These are phyloP conservation scores for Solanum commersonii DNA, from an alignment of 257 asterid species.

Conservation along the genomic window DNA sequence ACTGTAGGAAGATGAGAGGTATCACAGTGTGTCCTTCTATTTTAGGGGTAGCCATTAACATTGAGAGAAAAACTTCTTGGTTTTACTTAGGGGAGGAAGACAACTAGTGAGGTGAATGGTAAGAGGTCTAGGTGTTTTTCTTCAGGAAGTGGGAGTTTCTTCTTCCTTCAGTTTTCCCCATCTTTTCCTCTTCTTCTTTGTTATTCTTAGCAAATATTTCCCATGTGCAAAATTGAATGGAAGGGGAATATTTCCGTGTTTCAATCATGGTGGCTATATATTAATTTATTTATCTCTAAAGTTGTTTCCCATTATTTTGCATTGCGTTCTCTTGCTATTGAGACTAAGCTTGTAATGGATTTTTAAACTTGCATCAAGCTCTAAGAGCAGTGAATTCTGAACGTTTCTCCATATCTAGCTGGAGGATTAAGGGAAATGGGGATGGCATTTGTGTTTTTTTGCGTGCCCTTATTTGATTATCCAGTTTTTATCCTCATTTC, in stretches of 20 bases:
- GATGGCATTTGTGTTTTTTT: background rate
- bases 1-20: background rate
- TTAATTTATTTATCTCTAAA: background rate
- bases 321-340: background rate
- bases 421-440: conserved; percentile 4
- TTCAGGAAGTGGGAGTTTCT: background rate
- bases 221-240: background rate
- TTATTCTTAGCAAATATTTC: background rate
- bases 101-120: background rate
- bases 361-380: background rate
- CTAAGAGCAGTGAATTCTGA: background rate
- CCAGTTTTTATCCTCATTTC: conserved; percentile 1
- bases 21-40: background rate
- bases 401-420: background rate
- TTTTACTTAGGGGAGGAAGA: background rate
- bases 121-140: background rate
- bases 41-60: background rate
- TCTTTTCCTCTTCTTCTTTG: background rate
- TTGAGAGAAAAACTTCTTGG: background rate
- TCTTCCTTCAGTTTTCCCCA: background rate
- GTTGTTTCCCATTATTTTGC: background rate
- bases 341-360: background rate
- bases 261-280: background rate
- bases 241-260: background rate
- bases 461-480: background rate